phyloP scores from a whole-genome alignment of 257 asterid species.

The Eucommia ulmoides region DNA sequence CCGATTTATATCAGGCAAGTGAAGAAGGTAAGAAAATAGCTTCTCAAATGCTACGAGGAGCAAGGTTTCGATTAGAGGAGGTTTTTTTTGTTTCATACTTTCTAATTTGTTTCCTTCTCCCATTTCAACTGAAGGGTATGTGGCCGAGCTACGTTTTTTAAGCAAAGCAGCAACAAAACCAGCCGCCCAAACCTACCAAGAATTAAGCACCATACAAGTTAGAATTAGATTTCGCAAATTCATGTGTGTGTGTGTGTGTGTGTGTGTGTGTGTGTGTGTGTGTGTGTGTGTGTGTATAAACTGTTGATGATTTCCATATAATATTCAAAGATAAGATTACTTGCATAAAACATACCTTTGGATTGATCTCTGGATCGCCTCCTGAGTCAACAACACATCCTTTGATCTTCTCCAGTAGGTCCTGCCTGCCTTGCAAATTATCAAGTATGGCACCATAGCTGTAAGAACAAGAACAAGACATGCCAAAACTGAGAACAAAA shows the following conservation, averaged over 20 bases:
- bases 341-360: too few relatives aligned
- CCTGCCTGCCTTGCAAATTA: slow-evolving; percentile 34
- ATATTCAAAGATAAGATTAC: too few relatives aligned
- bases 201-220: background rate
- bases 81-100: slow-evolving; percentile 24
- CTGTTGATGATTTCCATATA: too few relatives aligned
- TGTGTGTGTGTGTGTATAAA: too few relatives aligned
- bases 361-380: slow-evolving; percentile 74
- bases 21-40: slow-evolving; percentile 49
- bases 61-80: slow-evolving; percentile 32
- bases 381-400: slow-evolving; percentile 91
- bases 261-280: too few relatives aligned
- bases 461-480: background rate
- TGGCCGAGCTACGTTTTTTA: slow-evolving; percentile 55
- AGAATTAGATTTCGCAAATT: too few relatives aligned
- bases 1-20: slow-evolving; percentile 48
- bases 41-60: slow-evolving; percentile 54
- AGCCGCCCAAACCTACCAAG: slow-evolving; percentile 89
- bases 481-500: background rate
- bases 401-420: slow-evolving; percentile 52
- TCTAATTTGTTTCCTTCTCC: slow-evolving; percentile 25
- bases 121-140: slow-evolving; percentile 26
- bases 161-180: slow-evolving; percentile 79
- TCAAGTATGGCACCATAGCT: slow-evolving; percentile 84
- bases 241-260: too few relatives aligned